Evolutionary conservation across 208 protist genomes (phyloP).

Genomic region (Acanthamoeba sp.): DNA sequence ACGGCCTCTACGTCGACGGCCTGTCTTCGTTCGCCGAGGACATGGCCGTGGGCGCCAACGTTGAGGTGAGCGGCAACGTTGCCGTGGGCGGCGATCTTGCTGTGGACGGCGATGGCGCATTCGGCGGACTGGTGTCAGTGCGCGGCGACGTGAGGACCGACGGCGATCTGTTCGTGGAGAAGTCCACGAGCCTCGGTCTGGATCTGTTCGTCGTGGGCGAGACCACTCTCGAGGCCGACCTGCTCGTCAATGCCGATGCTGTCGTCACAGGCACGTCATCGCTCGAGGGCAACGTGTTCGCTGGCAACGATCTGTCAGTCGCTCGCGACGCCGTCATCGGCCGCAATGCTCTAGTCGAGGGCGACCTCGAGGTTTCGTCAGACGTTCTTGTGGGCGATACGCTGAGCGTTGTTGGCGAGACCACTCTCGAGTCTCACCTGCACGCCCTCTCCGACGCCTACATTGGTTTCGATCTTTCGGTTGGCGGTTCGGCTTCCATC

Average conservation of each 20-base stretch:
- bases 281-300: no score
- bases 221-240: not conserved
- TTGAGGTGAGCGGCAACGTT: not conserved
- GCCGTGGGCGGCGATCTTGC: not conserved
- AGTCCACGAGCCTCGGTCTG: not conserved
- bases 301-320: not conserved
- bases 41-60: not conserved
- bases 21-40: conserved; percentile 34
- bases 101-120: not conserved
- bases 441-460: not conserved
- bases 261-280: not conserved
- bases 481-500: not conserved
- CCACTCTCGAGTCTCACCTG: not conserved
- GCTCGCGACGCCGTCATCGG: not conserved
- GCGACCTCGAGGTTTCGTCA: no score
- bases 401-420: not conserved
- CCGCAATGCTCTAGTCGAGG: not conserved
- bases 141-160: no score
- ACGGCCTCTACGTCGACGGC: conserved; percentile 42
- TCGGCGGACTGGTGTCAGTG: not conserved
- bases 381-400: no score
- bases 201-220: not conserved
- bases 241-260: not conserved
- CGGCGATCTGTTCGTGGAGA: conserved; percentile 16
- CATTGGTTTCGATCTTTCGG: not conserved